phyloP scores from a whole-genome alignment of 345 rosid species.

The Firmiana major region DNA sequence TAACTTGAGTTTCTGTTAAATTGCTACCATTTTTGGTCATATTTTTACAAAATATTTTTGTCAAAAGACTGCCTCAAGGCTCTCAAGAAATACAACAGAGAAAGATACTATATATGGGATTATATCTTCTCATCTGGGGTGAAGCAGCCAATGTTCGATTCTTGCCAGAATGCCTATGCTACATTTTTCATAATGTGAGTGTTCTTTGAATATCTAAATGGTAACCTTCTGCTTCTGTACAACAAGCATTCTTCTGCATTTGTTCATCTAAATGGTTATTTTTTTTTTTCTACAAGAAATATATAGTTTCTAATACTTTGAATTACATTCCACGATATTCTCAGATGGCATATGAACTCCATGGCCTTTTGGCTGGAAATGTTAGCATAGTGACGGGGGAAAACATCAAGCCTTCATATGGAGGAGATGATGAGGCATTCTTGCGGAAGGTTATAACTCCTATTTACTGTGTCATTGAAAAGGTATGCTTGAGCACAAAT shows the following conservation, averaged over 20 bases:
- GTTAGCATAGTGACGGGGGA: conserved; percentile 98
- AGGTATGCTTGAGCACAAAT: conserved; percentile 43
- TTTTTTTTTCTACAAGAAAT: background rate
- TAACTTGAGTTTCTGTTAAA: conserved; percentile 9
- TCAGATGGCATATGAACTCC: conserved; percentile 99
- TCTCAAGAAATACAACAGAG: conserved; percentile 89
- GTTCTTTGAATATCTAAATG: conserved; percentile 4
- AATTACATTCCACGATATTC: conserved; percentile 13
- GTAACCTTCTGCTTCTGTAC: conserved; percentile 11
- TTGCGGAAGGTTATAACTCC: conserved; percentile 91
- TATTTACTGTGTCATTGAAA: conserved; percentile 67
- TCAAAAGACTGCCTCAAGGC: conserved; percentile 74
- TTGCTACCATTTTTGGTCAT: background rate
- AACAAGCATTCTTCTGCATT: background rate
- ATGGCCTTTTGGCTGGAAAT: conserved; percentile 94
- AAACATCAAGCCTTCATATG: conserved; percentile 96
- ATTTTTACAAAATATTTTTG: conserved; percentile 14
- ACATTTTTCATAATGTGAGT: conserved; percentile 92
- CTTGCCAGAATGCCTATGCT: conserved; percentile 93
- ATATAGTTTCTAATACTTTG: background rate
- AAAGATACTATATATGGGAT: conserved; percentile 88
- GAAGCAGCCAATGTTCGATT: conserved; percentile 96
- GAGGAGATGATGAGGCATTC: conserved; percentile 95
- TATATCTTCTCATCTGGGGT: conserved; percentile 96
- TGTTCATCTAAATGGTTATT: background rate